A percentile compares a stretch with the other conserved stretches of the same genome.
phyloP scores from a whole-genome alignment of 108 stramenopile species.

The Cyclotella kingstonii region DNA sequence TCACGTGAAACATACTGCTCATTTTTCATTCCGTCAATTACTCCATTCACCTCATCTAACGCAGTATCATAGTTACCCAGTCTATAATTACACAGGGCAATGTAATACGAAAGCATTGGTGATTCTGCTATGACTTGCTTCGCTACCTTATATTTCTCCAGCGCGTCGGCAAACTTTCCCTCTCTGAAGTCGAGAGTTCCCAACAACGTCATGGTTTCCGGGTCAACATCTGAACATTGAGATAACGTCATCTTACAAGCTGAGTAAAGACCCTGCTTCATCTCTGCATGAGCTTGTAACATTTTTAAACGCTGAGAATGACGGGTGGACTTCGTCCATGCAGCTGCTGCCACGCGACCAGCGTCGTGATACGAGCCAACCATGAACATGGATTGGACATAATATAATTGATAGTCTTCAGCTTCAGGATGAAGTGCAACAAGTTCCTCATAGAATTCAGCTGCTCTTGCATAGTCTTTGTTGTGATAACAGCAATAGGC shows the following conservation, averaged over 20 bases:
- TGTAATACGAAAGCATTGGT: conserved; percentile 80
- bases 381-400: conserved; percentile 83
- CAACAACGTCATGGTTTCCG: conserved; percentile 67
- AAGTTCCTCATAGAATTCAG: conserved; percentile 77
- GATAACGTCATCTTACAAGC: conserved; percentile 58
- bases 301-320: conserved; percentile 59
- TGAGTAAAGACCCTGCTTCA: conserved; percentile 58
- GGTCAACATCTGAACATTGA: conserved; percentile 69
- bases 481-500: conserved; percentile 85
- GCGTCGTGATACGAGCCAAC: conserved; percentile 59
- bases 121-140: conserved; percentile 67
- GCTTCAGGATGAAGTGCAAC: conserved; percentile 65
- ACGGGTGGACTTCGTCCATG: conserved; percentile 19
- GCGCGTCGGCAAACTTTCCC: conserved; percentile 61
- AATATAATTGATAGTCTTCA: conserved; percentile 80
- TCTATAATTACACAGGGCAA: conserved; percentile 81
- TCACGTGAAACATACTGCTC: conserved; percentile 53
- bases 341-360: conserved; percentile 29
- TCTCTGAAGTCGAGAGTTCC: conserved; percentile 79
- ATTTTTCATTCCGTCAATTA: conserved; percentile 57
- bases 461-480: conserved; percentile 52
- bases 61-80: conserved; percentile 64
- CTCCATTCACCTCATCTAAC: conserved; percentile 56
- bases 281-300: conserved; percentile 70
- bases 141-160: conserved; percentile 66